Conservation (phyloP, 2,329 filamentous ascomycete species). For the Fusarium bactridioides region DNA sequence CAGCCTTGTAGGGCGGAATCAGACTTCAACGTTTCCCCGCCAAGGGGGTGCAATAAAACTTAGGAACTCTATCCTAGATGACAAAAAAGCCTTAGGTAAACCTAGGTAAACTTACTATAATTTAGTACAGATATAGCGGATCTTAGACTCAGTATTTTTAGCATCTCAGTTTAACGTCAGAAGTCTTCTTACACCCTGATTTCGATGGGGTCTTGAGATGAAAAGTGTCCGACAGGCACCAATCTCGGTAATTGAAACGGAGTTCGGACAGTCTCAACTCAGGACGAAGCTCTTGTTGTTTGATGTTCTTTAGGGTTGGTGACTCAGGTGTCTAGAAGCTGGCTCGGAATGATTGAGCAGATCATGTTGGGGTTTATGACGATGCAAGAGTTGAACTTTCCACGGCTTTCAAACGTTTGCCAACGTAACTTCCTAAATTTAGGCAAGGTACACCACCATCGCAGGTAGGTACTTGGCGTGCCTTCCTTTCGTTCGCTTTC, state of each 20-base stretch:
- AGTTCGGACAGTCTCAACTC: not conserved
- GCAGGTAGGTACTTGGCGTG: not conserved
- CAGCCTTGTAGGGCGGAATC: conserved; percentile 18
- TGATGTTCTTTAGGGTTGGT: not conserved
- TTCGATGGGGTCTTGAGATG: too few species aligned
- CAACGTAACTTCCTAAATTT: not conserved
- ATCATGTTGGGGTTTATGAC: not conserved
- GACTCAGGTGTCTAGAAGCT: not conserved
- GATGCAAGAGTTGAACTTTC: not conserved
- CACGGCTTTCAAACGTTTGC: not conserved
- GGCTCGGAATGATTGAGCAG: not conserved
- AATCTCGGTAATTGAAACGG: not conserved
- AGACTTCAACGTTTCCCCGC: not conserved
- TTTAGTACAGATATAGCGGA: too few species aligned
- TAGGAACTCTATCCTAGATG: too few species aligned
- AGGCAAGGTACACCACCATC: accelerated
- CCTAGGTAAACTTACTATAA: too few species aligned
- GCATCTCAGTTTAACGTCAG: too few species aligned
- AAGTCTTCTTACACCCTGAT: not conserved
- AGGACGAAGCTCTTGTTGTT: not conserved
- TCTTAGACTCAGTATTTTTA: too few species aligned
- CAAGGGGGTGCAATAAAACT: too few species aligned
- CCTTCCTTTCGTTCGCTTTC: not conserved
- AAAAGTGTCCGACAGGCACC: not conserved
- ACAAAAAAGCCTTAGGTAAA: too few species aligned